Evolutionary conservation across 768 basidiomycete genomes (phyloP), one percentile per base, ranked within the genome.

Genomic region (Amylocystis lapponica): DNA sequence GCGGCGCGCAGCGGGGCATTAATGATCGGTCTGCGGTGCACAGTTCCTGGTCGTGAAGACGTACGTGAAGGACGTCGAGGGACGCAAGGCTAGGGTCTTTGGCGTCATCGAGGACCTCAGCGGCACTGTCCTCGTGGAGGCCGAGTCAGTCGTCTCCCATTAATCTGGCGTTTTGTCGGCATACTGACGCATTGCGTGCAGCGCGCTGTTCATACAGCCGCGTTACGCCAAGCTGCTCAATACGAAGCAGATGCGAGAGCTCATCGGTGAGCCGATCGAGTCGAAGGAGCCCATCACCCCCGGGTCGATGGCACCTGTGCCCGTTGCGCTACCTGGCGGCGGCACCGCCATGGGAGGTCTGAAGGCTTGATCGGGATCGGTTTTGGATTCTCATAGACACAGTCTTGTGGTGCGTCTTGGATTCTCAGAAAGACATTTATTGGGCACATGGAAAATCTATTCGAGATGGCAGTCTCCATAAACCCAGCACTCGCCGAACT

Each of bases 31-130:
- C 36, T 14, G 26, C 45, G n/a, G n/a, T n/a, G n/a, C n/a, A 27
- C 64, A 96, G 83, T 96, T 93, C 62, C 72, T 97, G 36, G 76
- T 95, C 14, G 76, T 97, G 43, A 81, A 78, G 50, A 83, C 86
- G 2, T 72, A 66, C 33, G 67, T 94, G 2, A 66, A 69, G 0
- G 78, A 84, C 51, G 65, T 73, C 14, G 78, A 84, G 43, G 94
- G 92, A 0, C 78, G 95, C 16, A 97, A 95, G 62, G 77, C 74
- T 1, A 62, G 63, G 2, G 90, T 94, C 13, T 65, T 67, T 4
- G 93, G 83, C 0, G 70, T 64, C 9, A 75, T 97, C 23, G 88
- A 94, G 64, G 82, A 83, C 45, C 61, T 91, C 10, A 72, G 85
- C n/a, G 95, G 95, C 1, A 85, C 78, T 27, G 55, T 83, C 3